Evolutionary conservation across 768 basidiomycete species (phyloP).

Genomic region (Mycena epipterygia): DNA sequence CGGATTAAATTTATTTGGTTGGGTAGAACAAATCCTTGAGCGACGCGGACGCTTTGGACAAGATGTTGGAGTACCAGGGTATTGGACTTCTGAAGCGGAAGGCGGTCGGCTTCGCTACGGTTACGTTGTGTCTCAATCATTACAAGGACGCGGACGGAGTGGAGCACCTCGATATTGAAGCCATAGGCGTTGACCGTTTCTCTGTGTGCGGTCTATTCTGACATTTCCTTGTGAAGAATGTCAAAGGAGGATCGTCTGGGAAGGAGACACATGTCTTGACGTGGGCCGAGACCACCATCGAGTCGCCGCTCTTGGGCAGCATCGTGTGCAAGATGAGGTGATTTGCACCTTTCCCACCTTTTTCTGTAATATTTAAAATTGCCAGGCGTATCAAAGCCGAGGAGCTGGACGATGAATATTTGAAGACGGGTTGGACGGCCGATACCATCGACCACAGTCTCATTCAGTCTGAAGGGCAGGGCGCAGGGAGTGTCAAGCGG

Average conservation of each 20-base stretch:
- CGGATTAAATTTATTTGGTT: too few species aligned
- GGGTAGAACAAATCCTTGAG: slow-evolving; percentile 62
- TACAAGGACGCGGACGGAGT: slow-evolving; percentile 54
- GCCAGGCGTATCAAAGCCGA: background rate
- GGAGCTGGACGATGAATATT: slow-evolving; percentile 8
- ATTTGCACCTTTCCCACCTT: background rate
- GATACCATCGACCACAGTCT: slow-evolving; percentile 3
- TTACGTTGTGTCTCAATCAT: slow-evolving; percentile 59
- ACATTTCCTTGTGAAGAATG: background rate
- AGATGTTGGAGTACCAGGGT: slow-evolving; percentile 63
- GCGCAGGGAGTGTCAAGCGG: slow-evolving; percentile 41
- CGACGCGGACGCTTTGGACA: slow-evolving; percentile 51
- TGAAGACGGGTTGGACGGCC: slow-evolving; percentile 17
- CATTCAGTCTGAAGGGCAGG: slow-evolving; percentile 45
- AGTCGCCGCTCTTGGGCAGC: slow-evolving; percentile 57
- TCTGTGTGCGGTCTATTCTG: background rate
- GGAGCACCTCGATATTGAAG: slow-evolving; percentile 54
- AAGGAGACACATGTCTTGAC: slow-evolving; percentile 53
- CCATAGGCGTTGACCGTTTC: slow-evolving; percentile 20
- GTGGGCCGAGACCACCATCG: slow-evolving; percentile 48
- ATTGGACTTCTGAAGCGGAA: slow-evolving; percentile 62
- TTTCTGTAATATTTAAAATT: background rate
- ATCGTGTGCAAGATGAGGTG: slow-evolving; percentile 41
- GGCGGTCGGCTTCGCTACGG: slow-evolving; percentile 50
- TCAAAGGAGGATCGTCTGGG: slow-evolving; percentile 34